These are phyloP conservation scores for Teunomyces aglyptinius DNA, from an alignment of 805 yeast genomes.

Conservation along the genomic window DNA sequence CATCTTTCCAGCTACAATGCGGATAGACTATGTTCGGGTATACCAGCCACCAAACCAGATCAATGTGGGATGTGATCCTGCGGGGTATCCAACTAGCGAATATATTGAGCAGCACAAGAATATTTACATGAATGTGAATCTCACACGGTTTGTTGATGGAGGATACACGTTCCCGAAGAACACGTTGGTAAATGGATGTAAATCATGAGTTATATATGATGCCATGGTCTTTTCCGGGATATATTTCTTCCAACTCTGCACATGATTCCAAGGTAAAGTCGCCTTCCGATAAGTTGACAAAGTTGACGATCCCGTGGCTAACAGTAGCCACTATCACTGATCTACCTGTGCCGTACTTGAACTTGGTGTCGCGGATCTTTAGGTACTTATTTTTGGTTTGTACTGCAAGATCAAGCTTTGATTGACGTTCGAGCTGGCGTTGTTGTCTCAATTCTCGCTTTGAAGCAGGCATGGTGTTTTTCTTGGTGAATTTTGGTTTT, in stretches of 20 bases:
- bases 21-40: constrained; percentile 81
- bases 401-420: constrained; percentile 20
- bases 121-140: constrained; percentile 68
- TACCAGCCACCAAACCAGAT: constrained; percentile 74
- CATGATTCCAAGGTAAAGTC: constrained; percentile 38
- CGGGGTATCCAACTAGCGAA: constrained; percentile 77
- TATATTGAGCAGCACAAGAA: constrained; percentile 69
- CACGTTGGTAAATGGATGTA: constrained; percentile 7
- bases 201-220: constrained; percentile 11
- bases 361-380: constrained; percentile 33
- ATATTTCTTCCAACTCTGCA: constrained; percentile 15
- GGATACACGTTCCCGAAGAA: constrained; percentile 50
- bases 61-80: constrained; percentile 81
- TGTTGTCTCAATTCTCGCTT: constrained; percentile 25
- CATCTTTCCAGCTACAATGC: constrained; percentile 73
- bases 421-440: constrained; percentile 25
- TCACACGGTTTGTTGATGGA: constrained; percentile 71
- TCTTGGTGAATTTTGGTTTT: constrained; percentile 8
- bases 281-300: constrained; percentile 51
- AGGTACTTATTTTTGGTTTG: constrained; percentile 26
- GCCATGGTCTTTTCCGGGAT: constrained; percentile 17
- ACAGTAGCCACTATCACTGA: constrained; percentile 64
- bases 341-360: constrained; percentile 52
- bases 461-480: constrained; percentile 17
- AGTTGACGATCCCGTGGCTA: constrained; percentile 73